Percentiles rank a stretch among this genome's conserved stretches.
Evolutionary conservation across 306 rosid species (phyloP).

Genomic region (Sesbania bispinosa): DNA sequence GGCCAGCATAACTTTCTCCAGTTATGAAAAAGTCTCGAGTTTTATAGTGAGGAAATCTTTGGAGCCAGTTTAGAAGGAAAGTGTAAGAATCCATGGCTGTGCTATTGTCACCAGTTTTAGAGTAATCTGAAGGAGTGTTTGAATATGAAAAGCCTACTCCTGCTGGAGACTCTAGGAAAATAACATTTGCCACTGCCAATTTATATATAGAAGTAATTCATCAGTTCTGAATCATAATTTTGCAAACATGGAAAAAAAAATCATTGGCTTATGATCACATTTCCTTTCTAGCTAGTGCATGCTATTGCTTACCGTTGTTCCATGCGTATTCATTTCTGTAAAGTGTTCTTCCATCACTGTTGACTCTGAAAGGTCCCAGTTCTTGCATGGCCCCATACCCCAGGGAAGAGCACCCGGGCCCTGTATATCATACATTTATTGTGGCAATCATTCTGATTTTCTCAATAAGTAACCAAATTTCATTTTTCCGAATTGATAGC

Average conservation of each 20-base stretch:
- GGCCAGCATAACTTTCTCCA: conserved; percentile 75
- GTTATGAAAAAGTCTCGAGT: conserved; percentile 47
- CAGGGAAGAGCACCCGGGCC: conserved; percentile 74
- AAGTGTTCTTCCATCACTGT: conserved; percentile 50
- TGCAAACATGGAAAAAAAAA: neutral
- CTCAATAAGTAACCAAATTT: too few species aligned
- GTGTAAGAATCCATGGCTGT: conserved; percentile 54
- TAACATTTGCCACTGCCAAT: conserved; percentile 61
- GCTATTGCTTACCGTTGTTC: conserved; percentile 46
- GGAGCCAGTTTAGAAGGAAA: conserved; percentile 57
- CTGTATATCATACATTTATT: conserved; percentile 30
- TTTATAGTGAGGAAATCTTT: conserved; percentile 59
- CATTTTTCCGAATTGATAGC: too few species aligned
- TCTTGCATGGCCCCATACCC: conserved; percentile 69
- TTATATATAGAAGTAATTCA: neutral
- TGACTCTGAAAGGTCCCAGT: conserved; percentile 67
- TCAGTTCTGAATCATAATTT: neutral
- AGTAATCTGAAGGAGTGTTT: conserved; percentile 38
- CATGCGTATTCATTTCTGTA: conserved; percentile 39
- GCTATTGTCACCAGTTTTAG: conserved; percentile 43
- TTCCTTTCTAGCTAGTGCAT: neutral
- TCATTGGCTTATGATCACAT: neutral
- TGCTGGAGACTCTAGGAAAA: conserved; percentile 66
- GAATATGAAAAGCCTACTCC: conserved; percentile 76
- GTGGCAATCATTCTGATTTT: too few species aligned